Evolutionary conservation across 805 yeast genomes (phyloP).

Genomic region (Priceomyces melissophilus): DNA sequence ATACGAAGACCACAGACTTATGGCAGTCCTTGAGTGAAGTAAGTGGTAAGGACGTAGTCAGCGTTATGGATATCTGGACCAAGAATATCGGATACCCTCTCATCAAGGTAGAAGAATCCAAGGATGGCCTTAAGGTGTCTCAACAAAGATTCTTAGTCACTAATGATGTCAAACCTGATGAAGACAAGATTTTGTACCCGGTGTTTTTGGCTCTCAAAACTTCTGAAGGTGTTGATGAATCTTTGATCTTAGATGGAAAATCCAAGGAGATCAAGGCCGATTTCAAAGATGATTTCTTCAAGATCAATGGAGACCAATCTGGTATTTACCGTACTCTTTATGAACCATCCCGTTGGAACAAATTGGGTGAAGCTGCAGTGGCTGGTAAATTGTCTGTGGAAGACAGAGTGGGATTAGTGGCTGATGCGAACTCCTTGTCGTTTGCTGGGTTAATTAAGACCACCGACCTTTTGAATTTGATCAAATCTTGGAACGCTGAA

Average conservation of each 20-base stretch:
- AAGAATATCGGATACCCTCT: conserved; percentile 77
- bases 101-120: conserved; percentile 57
- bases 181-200: conserved; percentile 65
- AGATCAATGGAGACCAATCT: conserved; percentile 68
- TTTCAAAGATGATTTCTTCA: conserved; percentile 49
- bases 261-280: conserved; percentile 39
- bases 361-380: conserved; percentile 60
- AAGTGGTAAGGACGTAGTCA: conserved; percentile 67
- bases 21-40: conserved; percentile 72
- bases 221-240: conserved; percentile 55
- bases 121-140: conserved; percentile 48
- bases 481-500: conserved; percentile 59
- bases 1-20: conserved; percentile 71
- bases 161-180: conserved; percentile 74
- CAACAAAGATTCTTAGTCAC: conserved; percentile 76
- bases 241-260: conserved; percentile 48
- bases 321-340: conserved; percentile 77
- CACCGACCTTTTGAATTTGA: conserved; percentile 54
- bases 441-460: conserved; percentile 68
- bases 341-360: conserved; percentile 63
- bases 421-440: conserved; percentile 74
- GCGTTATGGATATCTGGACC: conserved; percentile 80
- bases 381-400: conserved; percentile 62
- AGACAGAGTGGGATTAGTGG: conserved; percentile 75
- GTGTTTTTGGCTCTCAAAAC: conserved; percentile 67